Evolutionary conservation across 129 eudicot species (phyloP), one percentile per base, ranked within the genome.

Genomic region (Artemisia argyi): DNA sequence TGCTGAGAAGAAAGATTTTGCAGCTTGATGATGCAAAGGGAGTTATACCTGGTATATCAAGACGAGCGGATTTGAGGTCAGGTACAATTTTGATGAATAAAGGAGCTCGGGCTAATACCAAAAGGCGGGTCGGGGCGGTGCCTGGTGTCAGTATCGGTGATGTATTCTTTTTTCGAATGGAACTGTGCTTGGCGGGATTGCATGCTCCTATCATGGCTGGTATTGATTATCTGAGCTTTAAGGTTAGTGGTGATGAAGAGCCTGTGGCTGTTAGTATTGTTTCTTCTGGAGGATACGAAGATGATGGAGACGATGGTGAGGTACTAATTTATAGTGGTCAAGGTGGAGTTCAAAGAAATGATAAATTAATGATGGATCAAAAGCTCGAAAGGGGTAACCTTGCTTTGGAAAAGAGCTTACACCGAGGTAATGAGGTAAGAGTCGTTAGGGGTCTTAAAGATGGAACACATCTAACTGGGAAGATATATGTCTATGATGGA

Each of bases 171-270:
- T 86, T 86, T 69, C 73, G 91, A 35, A 83, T 86, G 81, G 91
- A 86, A 73, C 19, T 83, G 56, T 83, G 85, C 49, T 61, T 86
- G 50, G 85, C 82, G 28, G 91, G 91, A 7, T 79, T 86, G 53
- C 91, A 86, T 64, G 87, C 85, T 67, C 91, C 83, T 10, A 77
- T 83, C 20, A 86, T 86, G 91, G 88, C 79, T 19, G 91, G 91
- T 14, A 86, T 86, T 28, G 88, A 86, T 75, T 80, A 81, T 57
- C 50, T 86, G 52, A 65, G 58, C 71, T 67, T 75, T 68, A 83
- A 68, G 77, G 75, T 73, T 20, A 75, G 79, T 50, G 65, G 69
- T 17, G 85, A 76, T 50, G 91, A 86, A 17, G 88, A 86, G 50
- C 84, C 91, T 0, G 58, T 86, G 63, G 91, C 91, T 0, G 81